Evolutionary conservation across 78 protist species (phyloP).

Genomic region (Paulinella micropora): DNA sequence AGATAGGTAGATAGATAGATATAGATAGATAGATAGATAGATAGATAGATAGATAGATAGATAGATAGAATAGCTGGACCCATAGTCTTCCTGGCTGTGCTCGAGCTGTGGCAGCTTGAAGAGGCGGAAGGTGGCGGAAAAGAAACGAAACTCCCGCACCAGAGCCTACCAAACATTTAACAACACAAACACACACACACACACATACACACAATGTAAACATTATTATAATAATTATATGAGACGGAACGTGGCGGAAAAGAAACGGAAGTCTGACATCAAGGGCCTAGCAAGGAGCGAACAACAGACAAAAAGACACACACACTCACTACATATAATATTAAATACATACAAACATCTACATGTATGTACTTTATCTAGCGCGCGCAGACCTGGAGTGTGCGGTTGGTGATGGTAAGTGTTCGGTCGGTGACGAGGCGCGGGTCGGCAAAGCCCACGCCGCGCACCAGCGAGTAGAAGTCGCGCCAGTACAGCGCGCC

Average conservation of each 20-base stretch:
- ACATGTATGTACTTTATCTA: not conserved
- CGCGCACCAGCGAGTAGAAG: conserved; percentile 19
- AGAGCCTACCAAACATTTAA: not conserved
- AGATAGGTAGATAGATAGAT: too few species aligned
- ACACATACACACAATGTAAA: not conserved
- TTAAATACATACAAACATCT: too few species aligned
- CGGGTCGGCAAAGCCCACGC: conserved; percentile 47
- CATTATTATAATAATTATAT: not conserved
- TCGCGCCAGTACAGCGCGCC: conserved; percentile 61
- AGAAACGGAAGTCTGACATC: not conserved
- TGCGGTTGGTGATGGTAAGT: not conserved
- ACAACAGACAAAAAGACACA: not conserved
- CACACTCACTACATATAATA: not conserved
- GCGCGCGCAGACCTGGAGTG: conserved; percentile 15
- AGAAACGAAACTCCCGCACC: too few species aligned
- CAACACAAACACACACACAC: too few species aligned
- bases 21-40: too few species aligned
- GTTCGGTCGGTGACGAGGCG: conserved; percentile 24
- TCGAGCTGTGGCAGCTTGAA: conserved; percentile 54
- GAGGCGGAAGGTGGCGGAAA: conserved; percentile 53
- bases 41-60: too few species aligned
- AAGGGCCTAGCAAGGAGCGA: not conserved
- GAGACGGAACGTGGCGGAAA: not conserved
- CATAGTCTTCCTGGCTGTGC: conserved; percentile 60
- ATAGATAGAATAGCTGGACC: too few species aligned